Percentiles rank a stretch among this genome's conserved stretches.
Evolutionary conservation across 106 monocot genomes (phyloP).

Genomic region (Dioscorea alata): DNA sequence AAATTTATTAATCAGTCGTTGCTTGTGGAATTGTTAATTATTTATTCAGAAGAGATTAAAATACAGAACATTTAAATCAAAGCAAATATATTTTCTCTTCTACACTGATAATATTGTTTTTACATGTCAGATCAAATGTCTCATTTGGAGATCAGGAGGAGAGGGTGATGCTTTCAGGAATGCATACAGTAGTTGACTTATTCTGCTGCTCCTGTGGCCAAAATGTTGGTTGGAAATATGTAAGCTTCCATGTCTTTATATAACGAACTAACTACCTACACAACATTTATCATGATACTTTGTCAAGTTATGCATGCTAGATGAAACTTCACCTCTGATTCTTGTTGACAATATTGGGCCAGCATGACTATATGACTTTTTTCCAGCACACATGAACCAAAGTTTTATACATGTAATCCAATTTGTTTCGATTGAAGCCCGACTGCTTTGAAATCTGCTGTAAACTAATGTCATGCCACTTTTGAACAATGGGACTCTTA

Average conservation of each 20-base stretch:
- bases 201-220: constrained; percentile 46
- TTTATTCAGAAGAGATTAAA: too few species aligned
- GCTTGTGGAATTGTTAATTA: too few species aligned
- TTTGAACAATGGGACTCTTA: neutral
- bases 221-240: constrained; percentile 62
- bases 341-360: neutral
- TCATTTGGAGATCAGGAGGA: constrained; percentile 32
- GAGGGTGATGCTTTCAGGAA: constrained; percentile 43
- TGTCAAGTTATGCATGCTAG: too few species aligned
- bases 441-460: neutral
- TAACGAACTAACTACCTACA: too few species aligned
- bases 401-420: neutral
- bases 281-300: too few species aligned
- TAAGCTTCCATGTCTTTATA: constrained; percentile 12
- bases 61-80: too few species aligned
- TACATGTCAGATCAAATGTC: constrained; percentile 19
- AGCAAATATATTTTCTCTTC: too few species aligned
- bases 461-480: neutral
- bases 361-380: neutral
- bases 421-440: neutral
- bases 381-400: neutral
- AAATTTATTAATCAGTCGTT: too few species aligned
- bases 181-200: constrained; percentile 46
- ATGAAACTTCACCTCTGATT: neutral
- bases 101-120: too few species aligned